Conservation (phyloP, 768 basidiomycete genomes). For the Lentinula raphanica region DNA sequence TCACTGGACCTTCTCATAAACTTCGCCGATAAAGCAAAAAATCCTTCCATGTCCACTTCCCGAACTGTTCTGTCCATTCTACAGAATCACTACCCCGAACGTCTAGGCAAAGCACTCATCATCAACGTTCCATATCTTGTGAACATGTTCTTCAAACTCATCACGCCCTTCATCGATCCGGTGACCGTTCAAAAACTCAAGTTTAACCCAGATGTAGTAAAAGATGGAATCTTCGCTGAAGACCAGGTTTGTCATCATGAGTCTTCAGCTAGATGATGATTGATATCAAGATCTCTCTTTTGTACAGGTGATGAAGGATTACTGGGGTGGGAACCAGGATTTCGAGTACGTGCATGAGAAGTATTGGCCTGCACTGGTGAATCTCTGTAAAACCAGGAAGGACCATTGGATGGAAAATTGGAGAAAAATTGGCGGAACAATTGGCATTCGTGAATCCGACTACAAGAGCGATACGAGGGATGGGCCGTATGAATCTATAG, state of each 20-base stretch:
- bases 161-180: conserved; percentile 80
- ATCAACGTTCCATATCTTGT: conserved; percentile 79
- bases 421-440: conserved; percentile 57
- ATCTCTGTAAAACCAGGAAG: conserved; percentile 47
- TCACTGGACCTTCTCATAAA: conserved; percentile 70
- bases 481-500: not conserved
- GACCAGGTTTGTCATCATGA: conserved; percentile 44
- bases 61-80: conserved; percentile 56
- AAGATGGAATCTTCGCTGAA: conserved; percentile 61
- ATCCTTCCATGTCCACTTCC: conserved; percentile 36
- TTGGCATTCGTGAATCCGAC: conserved; percentile 79
- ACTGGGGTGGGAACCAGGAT: conserved; percentile 63
- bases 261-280: not conserved
- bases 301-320: conserved; percentile 38
- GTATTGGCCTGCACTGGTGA: conserved; percentile 68
- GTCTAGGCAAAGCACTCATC: conserved; percentile 69
- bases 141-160: conserved; percentile 70
- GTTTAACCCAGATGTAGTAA: conserved; percentile 65
- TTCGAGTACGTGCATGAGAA: conserved; percentile 71
- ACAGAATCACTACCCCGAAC: conserved; percentile 83
- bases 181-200: conserved; percentile 70
- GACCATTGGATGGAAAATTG: conserved; percentile 53
- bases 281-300: not conserved
- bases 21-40: conserved; percentile 69
- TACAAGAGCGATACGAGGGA: conserved; percentile 44